phyloP scores from a whole-genome alignment of 2,329 filamentous ascomycete genomes.

The Tolypocladium guangdongense region DNA sequence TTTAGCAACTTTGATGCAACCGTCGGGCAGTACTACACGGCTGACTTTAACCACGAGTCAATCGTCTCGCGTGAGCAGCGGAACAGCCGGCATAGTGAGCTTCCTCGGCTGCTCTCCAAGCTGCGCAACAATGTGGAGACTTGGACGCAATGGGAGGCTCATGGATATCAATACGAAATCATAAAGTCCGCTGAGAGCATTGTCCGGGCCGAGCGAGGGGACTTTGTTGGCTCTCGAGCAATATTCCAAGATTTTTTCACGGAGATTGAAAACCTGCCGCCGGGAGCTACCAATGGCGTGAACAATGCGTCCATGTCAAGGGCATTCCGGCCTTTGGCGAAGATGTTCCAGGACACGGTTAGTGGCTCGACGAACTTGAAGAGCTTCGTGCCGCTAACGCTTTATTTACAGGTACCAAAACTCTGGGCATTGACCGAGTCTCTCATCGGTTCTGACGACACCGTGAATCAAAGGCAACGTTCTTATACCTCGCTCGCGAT shows the following conservation, averaged over 20 bases:
- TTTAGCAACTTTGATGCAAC: not conserved
- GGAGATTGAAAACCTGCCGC: not conserved
- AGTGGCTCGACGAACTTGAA: not conserved
- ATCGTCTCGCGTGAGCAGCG: constrained; percentile 2
- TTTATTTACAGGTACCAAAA: not conserved
- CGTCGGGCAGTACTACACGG: constrained; percentile 2
- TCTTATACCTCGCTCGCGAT: constrained; percentile 2
- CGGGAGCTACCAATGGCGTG: not conserved
- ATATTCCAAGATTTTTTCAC: not conserved
- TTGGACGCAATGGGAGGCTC: constrained; percentile 4
- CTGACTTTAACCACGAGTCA: constrained; percentile 1
- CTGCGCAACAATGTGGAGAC: constrained; percentile 1
- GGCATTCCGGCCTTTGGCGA: not conserved
- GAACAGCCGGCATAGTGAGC: constrained; percentile 1
- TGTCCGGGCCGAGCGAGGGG: not conserved
- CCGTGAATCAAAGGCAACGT: constrained; percentile 1
- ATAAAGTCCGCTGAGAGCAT: constrained; percentile 3
- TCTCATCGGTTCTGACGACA: not conserved
- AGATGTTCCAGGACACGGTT: not conserved
- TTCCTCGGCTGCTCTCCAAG: constrained; percentile 1
- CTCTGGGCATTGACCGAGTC: not conserved
- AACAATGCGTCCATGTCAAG: not conserved
- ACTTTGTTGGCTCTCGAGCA: not conserved
- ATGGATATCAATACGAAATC: constrained; percentile 3
- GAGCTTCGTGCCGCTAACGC: not conserved